Percentiles rank a stretch among this genome's conserved stretches.
Evolutionary conservation across 371 early-diverging fungal genomes (phyloP).

Genomic region (Lichtheimia ramosa): DNA sequence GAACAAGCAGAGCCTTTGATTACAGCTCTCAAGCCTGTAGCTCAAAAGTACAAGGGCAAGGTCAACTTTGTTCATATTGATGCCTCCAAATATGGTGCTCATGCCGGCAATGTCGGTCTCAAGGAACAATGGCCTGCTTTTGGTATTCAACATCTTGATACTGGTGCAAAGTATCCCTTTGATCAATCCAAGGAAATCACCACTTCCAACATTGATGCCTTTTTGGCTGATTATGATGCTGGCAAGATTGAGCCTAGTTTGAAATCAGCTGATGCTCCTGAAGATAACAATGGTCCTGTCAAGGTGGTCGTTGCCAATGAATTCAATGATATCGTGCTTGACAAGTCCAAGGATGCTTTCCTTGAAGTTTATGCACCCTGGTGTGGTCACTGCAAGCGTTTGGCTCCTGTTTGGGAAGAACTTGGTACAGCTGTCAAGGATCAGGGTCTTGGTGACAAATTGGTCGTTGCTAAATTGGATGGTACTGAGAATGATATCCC

Average conservation of each 20-base stretch:
- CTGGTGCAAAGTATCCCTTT: constrained; percentile 80
- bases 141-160: constrained; percentile 77
- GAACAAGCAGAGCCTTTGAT: constrained; percentile 61
- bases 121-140: constrained; percentile 91
- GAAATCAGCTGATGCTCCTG: constrained; percentile 87
- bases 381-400: constrained; percentile 93
- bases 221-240: constrained; percentile 64
- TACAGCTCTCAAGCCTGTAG: constrained; percentile 65
- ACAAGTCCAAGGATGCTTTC: constrained; percentile 89
- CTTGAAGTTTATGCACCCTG: constrained; percentile 94
- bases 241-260: constrained; percentile 78
- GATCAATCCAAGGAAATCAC: constrained; percentile 66
- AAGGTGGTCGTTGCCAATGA: constrained; percentile 84
- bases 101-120: constrained; percentile 83
- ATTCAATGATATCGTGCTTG: constrained; percentile 80
- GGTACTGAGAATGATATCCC: constrained; percentile 95
- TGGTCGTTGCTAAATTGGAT: constrained; percentile 94
- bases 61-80: constrained; percentile 88
- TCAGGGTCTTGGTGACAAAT: constrained; percentile 39
- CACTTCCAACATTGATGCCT: constrained; percentile 54
- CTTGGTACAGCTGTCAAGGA: constrained; percentile 54
- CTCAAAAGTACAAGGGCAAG: constrained; percentile 84
- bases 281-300: constrained; percentile 82
- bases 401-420: constrained; percentile 83
- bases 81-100: constrained; percentile 78